Conservation (phyloP, 169 alveolate species). For the Cryptosporidium xiaoi region DNA sequence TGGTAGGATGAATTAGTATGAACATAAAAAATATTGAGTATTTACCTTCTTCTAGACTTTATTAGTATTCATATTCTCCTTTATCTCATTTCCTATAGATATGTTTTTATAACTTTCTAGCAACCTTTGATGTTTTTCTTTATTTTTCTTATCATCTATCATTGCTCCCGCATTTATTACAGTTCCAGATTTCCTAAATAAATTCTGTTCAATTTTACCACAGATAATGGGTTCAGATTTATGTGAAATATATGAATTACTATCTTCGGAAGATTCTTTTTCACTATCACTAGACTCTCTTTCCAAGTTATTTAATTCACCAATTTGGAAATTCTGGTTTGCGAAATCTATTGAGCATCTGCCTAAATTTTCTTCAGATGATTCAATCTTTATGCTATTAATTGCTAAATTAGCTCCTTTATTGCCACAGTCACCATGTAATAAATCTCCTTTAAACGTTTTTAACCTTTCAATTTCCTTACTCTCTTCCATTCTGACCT, state of each 20-base stretch:
- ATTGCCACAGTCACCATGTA: not conserved
- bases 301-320: not conserved
- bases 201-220: not conserved
- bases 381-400: too few species aligned
- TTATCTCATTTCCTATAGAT: constrained; percentile 6
- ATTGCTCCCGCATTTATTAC: constrained; percentile 16
- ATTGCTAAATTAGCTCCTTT: not conserved
- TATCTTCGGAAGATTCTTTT: not conserved
- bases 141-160: not conserved
- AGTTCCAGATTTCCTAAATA: constrained; percentile 34
- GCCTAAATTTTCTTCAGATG: too few species aligned
- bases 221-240: constrained; percentile 49
- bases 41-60: not conserved
- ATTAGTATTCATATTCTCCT: constrained; percentile 44
- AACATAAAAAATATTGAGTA: not conserved
- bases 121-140: constrained; percentile 12
- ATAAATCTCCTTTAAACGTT: not conserved
- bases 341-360: too few species aligned
- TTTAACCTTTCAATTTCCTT: not conserved
- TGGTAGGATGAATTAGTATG: constrained; percentile 89
- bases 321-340: not conserved
- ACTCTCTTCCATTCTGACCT: too few species aligned
- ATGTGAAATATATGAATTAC: constrained; percentile 41
- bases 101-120: constrained; percentile 25
- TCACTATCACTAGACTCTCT: not conserved